Evolutionary conservation across 202 grass and related monocot species (phyloP), one percentile per base, ranked within the genome.

Genomic region (Schoenoplectus tabernaemontani): DNA sequence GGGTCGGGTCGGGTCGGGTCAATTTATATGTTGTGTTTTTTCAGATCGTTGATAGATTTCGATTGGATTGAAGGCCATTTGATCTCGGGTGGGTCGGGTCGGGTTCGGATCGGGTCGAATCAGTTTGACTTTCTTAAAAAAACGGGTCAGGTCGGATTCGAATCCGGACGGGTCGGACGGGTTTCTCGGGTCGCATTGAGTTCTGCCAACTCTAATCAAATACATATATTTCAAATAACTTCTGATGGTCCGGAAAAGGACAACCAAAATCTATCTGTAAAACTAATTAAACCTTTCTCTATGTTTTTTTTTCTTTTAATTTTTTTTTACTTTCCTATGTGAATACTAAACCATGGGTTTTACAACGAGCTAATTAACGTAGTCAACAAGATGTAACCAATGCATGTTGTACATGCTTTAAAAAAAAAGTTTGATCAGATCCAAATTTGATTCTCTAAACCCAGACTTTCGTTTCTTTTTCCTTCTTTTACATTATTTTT

Each of bases 311-410:
- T 13, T 15, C 9, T 16, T 50, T 50, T 37, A 9, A 44, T 39
- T 39, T 39, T 0, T 39, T 54, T 58, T 58, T 58, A 28, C 19
- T 59, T 28, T 59, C 20, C 20, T 5, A 46, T 43, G 4, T 46
- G 41, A 70, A 5, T 11, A 44, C n/a, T 46, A 70, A 12, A 70
- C 7, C 39, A 47, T 15, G 30, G 9, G 19, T 9, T 23, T 16
- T 13, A 16, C 9, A 4, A 70, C 26, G 41, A 28, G 41, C 66
- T 7, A 50, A 50, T 48, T 50, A 44, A 48, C 13, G 23, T 73
- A 73, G 46, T 74, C 57, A 80, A 62, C 38, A 15, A 79, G 38
- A 79, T 64, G 77, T 46, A 58, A 64, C 39, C 58, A 79, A 62
- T 79, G 58, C 58, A 79, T 79, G 58, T 50, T 17, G 5, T 59